Percentiles rank a stretch among this genome's conserved stretches.
Conservation (phyloP, 2,329 filamentous ascomycete genomes). For the Stemphylium lycopersici region DNA sequence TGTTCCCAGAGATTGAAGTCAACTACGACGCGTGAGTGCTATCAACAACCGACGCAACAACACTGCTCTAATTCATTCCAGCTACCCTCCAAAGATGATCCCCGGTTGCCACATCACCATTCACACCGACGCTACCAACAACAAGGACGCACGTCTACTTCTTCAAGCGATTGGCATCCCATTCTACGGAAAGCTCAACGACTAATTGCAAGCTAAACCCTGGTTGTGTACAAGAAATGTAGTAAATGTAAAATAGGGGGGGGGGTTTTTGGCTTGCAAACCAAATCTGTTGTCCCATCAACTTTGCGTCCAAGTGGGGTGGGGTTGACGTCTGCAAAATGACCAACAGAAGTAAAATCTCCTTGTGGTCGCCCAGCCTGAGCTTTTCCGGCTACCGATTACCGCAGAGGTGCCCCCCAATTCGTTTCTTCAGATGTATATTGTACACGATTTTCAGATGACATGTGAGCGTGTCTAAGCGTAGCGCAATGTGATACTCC, state of each 20-base stretch:
- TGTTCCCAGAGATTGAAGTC: slow-evolving; percentile 93
- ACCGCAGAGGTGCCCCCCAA: too few relatives aligned
- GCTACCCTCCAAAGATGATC: slow-evolving; percentile 75
- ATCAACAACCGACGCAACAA: neutral
- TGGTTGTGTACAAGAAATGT: slow-evolving; percentile 25
- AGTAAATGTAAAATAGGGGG: slow-evolving; percentile 10
- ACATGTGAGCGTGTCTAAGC: too few relatives aligned
- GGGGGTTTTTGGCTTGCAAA: neutral
- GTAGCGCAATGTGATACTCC: neutral
- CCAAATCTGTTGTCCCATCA: neutral
- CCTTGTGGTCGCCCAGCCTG: too few relatives aligned
- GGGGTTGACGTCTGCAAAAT: neutral
- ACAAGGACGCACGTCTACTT: slow-evolving; percentile 82
- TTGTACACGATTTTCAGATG: neutral
- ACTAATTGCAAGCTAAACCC: slow-evolving; percentile 20
- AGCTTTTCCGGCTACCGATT: too few relatives aligned
- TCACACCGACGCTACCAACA: slow-evolving; percentile 82
- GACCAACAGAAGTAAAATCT: neutral
- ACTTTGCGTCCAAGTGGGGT: neutral
- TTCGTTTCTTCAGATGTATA: too few relatives aligned
- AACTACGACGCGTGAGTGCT: slow-evolving; percentile 84
- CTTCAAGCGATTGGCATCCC: slow-evolving; percentile 75
- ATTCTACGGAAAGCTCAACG: slow-evolving; percentile 75
- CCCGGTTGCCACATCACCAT: slow-evolving; percentile 84
- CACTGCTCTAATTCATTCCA: slow-evolving; percentile 36